Evolutionary conservation across 257 asterid species (phyloP), one percentile per base, ranked within the genome.

Genomic region (Jaltomata sinuosa): DNA sequence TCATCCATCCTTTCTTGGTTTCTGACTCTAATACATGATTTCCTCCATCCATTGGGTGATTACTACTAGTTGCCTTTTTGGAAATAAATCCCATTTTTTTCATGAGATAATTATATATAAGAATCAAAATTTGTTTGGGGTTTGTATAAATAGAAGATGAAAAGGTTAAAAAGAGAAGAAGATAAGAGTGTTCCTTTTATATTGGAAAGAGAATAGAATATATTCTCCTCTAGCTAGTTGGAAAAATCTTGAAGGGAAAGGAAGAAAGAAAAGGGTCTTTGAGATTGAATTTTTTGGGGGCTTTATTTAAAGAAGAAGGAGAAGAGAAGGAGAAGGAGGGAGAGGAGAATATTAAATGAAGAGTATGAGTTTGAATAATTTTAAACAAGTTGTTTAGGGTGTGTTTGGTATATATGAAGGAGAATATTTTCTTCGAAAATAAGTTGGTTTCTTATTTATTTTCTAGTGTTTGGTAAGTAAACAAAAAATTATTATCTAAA

Each of bases 1-100:
- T 68, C 7, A 83, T 86, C 92, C 91, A 87, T 32, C 82, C 82
- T 81, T 84, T 81, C 81, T 85, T 81, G 27, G 52, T 14, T 83
- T 89, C 89, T 18, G 82, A 83, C 55, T 83, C 88, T 6, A 68
- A 79, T 2, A 45, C 68, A 32, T 62, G 38, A 14, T 61, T 68
- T 42, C 72, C 78, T 42, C 72, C 78, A 79, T 87, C 88, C 89
- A 85, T 86, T 74, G 67, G 72, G 42, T 64, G 83, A 25, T 68
- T 53, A 52, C 59, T 52, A 61, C 36, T 27, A 61, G 21, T 61
- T 61, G 40, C 0, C 34, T 79, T 84, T 79, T 50, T 79, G 0
- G 82, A 77, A 77, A 76, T 6, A 29, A 65, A 77, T 29, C 82
- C 62, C 82, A 77, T 76, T 57, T 31, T 15, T 29, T 34, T 32